Conservation (phyloP, 2,329 filamentous ascomycete genomes). For the Nemania serpens region DNA sequence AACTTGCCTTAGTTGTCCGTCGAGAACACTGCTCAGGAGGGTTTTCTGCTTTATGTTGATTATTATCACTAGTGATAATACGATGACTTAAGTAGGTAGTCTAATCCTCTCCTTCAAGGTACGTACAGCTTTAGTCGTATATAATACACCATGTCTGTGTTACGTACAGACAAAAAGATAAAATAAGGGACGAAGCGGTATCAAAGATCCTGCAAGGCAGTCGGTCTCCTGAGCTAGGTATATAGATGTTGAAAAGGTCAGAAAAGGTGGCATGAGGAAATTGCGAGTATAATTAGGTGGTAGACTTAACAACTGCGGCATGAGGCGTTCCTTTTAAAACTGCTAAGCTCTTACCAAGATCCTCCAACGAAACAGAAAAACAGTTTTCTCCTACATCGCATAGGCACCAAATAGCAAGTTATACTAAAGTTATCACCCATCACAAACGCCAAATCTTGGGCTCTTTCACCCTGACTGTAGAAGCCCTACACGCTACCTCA, state of each 20-base stretch:
- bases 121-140: neutral
- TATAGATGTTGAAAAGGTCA: too few relatives aligned
- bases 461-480: neutral
- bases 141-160: neutral
- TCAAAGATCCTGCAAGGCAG: too few relatives aligned
- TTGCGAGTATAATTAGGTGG: too few relatives aligned
- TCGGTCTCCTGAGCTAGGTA: too few relatives aligned
- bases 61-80: neutral
- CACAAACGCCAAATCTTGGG: conserved; percentile 2
- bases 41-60: neutral
- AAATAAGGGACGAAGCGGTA: too few relatives aligned
- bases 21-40: neutral
- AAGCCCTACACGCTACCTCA: conserved; percentile 3
- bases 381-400: too few relatives aligned
- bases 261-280: too few relatives aligned
- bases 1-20: neutral
- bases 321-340: neutral
- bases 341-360: neutral
- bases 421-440: too few relatives aligned
- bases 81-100: neutral
- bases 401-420: too few relatives aligned
- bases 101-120: neutral
- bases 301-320: neutral
- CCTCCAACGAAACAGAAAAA: neutral
- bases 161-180: neutral